Evolutionary conservation across 2,329 filamentous ascomycete genomes (phyloP).

Genomic region (Ophiocordyceps australis): DNA sequence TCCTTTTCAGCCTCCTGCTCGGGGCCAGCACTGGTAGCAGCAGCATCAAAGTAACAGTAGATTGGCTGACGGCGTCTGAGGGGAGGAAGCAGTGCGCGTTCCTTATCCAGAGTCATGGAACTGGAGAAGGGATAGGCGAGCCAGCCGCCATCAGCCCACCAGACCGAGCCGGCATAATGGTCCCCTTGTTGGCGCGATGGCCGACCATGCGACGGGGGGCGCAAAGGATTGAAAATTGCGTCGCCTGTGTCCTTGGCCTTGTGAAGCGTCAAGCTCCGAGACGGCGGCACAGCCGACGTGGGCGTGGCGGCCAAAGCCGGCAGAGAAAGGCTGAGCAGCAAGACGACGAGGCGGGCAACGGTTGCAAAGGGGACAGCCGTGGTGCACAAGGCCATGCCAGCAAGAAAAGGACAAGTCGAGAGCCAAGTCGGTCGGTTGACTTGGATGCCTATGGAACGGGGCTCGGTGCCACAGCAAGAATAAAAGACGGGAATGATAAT

Average conservation of each 20-base stretch:
- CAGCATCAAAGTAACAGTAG: slow-evolving; percentile 81
- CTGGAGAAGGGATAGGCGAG: slow-evolving; percentile 70
- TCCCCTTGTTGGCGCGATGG: slow-evolving; percentile 62
- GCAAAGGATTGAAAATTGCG: slow-evolving; percentile 46
- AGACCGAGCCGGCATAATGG: slow-evolving; percentile 59
- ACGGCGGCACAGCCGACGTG: slow-evolving; percentile 25
- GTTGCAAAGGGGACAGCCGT: no score
- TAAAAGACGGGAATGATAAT: no score
- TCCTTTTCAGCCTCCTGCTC: slow-evolving; percentile 57
- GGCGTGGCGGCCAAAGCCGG: slow-evolving; percentile 28
- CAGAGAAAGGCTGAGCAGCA: slow-evolving; percentile 30
- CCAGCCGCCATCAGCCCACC: slow-evolving; percentile 87
- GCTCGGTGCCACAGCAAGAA: no score
- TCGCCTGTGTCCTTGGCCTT: slow-evolving; percentile 29
- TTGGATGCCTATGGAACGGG: no score
- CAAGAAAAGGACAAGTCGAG: no score
- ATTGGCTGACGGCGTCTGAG: slow-evolving; percentile 51
- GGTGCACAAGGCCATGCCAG: no score
- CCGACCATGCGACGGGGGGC: slow-evolving; percentile 48
- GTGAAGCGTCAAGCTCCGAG: slow-evolving; percentile 28
- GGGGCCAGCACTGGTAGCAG: slow-evolving; percentile 39
- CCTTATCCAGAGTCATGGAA: slow-evolving; percentile 61
- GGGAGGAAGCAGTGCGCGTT: slow-evolving; percentile 67
- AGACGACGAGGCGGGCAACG: slow-evolving; percentile 30
- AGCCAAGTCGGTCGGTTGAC: no score